Conservation (phyloP, 257 asterid genomes). For the Nicotiana sylvestris region DNA sequence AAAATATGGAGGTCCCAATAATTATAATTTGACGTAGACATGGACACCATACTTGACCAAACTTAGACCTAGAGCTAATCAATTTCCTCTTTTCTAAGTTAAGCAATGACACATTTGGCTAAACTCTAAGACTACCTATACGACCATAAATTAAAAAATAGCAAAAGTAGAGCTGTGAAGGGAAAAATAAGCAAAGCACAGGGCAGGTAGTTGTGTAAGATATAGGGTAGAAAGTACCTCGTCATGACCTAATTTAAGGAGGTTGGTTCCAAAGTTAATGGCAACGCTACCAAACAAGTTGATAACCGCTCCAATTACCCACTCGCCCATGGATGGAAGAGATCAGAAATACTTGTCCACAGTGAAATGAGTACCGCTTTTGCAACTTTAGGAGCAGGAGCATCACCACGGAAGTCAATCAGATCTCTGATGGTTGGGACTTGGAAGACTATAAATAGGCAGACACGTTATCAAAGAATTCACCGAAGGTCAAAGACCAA, state of each 20-base stretch:
- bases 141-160: background rate
- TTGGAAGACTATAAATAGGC: background rate
- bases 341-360: background rate
- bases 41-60: background rate
- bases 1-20: background rate
- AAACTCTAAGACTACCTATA: background rate
- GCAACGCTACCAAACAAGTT: slow-evolving; percentile 86
- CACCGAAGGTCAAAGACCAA: background rate
- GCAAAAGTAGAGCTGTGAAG: background rate
- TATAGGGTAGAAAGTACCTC: slow-evolving; percentile 41
- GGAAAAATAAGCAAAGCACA: background rate
- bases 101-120: background rate
- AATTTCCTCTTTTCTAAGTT: background rate
- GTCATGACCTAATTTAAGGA: slow-evolving; percentile 85
- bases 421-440: background rate
- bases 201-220: background rate
- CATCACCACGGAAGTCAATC: background rate
- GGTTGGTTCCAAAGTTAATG: slow-evolving; percentile 96
- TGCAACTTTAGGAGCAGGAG: slow-evolving; percentile 6
- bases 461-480: background rate
- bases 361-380: background rate
- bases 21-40: background rate
- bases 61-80: background rate
- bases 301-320: slow-evolving; percentile 90
- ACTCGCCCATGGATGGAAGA: slow-evolving; percentile 68